Evolutionary conservation across 169 alveolate genomes (phyloP), one percentile per base, ranked within the genome.

Genomic region (Neospora caninum): DNA sequence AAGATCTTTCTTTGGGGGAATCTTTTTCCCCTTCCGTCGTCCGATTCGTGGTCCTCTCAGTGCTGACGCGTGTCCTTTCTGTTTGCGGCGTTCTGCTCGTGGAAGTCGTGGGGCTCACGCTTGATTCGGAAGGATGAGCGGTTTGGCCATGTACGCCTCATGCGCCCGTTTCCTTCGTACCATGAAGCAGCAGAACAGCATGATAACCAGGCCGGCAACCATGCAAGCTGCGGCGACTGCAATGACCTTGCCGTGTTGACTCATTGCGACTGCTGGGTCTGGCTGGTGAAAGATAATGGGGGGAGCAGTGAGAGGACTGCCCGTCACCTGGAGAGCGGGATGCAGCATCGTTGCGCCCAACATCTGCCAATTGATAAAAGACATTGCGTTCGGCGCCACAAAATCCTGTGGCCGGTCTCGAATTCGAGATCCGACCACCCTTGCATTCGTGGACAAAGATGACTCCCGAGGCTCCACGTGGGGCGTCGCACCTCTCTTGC

Each of bases 71-170:
- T 49, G 58, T 13, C 58, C 58, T 13, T 49, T 49, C 58, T n/a
- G n/a, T n/a, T n/a, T n/a, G 58, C 58, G 22, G 4, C 58, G 58
- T 49, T 49, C 58, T 49, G 58, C 13, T 13, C 58, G 58, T 13
- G n/a, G 64, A 18, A 53, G 64, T 53, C 73, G 4, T 16, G 31
- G 16, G 16, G 7, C 34, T 27, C 20, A 64, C 4, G 73, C n/a
- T 27, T 64, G 73, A 16, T 16, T 64, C 73, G 73, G 73, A 7
- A 73, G 22, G 39, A 22, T 73, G 27, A 73, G 39, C 18, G 84
- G 84, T n/a, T 13, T n/a, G 27, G 43, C 42, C 84, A 73, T 73
- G 84, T 73, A 73, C 27, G 84, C 84, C 42, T 73, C 84, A n/a
- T 73, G 84, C n/a, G 84, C 84, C 39, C 84, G 84, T n/a, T 73